These are phyloP conservation scores for Centrapalus pauciflorus DNA, from an alignment of 129 eudicot species.

Conservation along the genomic window DNA sequence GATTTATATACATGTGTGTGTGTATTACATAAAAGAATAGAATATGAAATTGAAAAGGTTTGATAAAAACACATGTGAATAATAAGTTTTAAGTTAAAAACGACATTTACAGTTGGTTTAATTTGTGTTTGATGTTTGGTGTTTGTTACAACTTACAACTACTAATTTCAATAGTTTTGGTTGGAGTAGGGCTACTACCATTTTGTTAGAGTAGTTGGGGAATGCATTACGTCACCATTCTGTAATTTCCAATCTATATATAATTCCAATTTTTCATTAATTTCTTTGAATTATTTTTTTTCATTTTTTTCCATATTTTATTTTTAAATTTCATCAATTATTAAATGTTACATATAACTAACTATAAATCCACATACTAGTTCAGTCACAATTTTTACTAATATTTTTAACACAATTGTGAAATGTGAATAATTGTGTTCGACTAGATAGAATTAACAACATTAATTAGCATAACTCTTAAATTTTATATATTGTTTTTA, in stretches of 20 bases:
- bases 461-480: too few species aligned
- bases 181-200: background rate
- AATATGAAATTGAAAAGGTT: background rate
- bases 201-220: constrained; percentile 1
- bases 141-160: constrained; percentile 1
- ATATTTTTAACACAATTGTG: too few species aligned
- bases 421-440: too few species aligned
- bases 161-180: background rate
- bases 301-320: background rate
- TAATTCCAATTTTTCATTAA: too few species aligned
- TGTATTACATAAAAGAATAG: background rate
- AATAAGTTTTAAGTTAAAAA: background rate
- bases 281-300: background rate
- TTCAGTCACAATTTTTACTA: too few species aligned
- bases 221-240: background rate
- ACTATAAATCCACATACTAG: too few species aligned
- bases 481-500: too few species aligned
- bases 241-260: background rate
- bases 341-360: too few species aligned
- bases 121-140: background rate
- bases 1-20: background rate
- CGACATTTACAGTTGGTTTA: background rate
- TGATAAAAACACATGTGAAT: background rate
- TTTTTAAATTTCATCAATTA: background rate
- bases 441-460: too few species aligned